Conservation (phyloP, 495 filamentous ascomycete genomes). For the Neurospora sp. region DNA sequence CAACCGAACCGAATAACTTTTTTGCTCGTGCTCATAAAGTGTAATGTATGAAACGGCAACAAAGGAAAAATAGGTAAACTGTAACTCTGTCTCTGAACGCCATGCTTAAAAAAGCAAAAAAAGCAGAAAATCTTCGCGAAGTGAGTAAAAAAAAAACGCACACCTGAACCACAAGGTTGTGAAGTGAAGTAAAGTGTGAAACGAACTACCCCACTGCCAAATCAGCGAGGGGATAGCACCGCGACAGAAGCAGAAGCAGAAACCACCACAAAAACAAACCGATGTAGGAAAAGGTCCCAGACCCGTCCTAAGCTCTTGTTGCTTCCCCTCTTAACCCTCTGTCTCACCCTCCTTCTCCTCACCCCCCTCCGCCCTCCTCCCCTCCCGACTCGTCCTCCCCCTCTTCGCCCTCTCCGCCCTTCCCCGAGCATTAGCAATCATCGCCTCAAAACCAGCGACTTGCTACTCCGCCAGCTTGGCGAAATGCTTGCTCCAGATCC, state of each 20-base stretch:
- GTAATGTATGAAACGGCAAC: background rate
- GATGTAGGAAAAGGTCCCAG: too few species aligned
- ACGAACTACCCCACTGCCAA: too few species aligned
- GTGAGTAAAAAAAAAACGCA: background rate
- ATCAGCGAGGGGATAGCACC: too few species aligned
- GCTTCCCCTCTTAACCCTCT: too few species aligned
- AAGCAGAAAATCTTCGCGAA: background rate
- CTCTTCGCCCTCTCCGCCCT: background rate
- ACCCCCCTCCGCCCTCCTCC: background rate
- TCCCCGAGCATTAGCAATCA: background rate
- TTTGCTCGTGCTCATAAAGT: background rate
- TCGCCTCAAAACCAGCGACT: background rate
- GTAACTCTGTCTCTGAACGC: background rate
- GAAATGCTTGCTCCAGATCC: slow-evolving; percentile 99
- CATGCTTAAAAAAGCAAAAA: background rate
- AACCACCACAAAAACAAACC: too few species aligned
- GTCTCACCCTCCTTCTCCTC: too few species aligned
- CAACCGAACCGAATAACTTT: background rate
- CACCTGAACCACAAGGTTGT: too few species aligned
- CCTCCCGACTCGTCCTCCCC: background rate
- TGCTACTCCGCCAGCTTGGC: slow-evolving; percentile 56
- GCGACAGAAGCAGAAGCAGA: too few species aligned
- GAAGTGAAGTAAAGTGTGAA: too few species aligned
- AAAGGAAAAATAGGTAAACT: background rate
- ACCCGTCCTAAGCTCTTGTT: too few species aligned